phyloP scores from a whole-genome alignment of 2,329 filamentous ascomycete genomes.

The Aaosphaeria arxii region DNA sequence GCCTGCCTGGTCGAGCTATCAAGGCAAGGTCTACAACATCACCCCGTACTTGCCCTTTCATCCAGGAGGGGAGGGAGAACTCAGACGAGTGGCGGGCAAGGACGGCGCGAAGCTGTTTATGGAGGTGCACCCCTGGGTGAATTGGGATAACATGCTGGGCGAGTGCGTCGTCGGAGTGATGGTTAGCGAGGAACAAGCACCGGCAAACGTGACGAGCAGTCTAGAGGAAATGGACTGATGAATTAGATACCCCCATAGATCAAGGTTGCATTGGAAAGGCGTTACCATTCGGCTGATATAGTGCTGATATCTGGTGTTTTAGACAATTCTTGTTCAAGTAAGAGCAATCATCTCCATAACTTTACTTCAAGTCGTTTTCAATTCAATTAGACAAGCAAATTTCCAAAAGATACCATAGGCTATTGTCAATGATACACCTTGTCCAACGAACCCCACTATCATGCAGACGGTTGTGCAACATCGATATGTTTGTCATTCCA shows the following conservation, averaged over 20 bases:
- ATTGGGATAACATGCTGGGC: conserved; percentile 64
- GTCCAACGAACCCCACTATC: too few species aligned
- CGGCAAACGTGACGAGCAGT: conserved; percentile 16
- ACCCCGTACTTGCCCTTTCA: conserved; percentile 87
- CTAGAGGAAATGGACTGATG: conserved; percentile 61
- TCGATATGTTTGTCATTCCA: too few species aligned
- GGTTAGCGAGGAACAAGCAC: conserved; percentile 53
- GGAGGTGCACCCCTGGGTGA: conserved; percentile 66
- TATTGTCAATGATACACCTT: too few species aligned
- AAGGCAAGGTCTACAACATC: conserved; percentile 92
- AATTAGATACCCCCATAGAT: conserved; percentile 15
- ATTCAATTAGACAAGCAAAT: too few species aligned
- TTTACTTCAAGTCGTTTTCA: too few species aligned
- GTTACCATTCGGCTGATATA: background rate
- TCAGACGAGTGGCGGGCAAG: conserved; percentile 75
- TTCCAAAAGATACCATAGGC: too few species aligned
- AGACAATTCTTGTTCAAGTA: too few species aligned
- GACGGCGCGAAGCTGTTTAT: conserved; percentile 63
- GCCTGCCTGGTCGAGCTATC: conserved; percentile 87
- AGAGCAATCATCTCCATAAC: too few species aligned
- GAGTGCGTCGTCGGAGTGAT: conserved; percentile 61
- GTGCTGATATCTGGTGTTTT: too few species aligned
- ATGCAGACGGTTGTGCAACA: too few species aligned
- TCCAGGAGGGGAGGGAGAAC: conserved; percentile 77
- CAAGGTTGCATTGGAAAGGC: conserved; percentile 1